Percentiles rank a stretch among this genome's conserved stretches.
Evolutionary conservation across 345 rosid genomes (phyloP).

Genomic region (Passiflora organensis): DNA sequence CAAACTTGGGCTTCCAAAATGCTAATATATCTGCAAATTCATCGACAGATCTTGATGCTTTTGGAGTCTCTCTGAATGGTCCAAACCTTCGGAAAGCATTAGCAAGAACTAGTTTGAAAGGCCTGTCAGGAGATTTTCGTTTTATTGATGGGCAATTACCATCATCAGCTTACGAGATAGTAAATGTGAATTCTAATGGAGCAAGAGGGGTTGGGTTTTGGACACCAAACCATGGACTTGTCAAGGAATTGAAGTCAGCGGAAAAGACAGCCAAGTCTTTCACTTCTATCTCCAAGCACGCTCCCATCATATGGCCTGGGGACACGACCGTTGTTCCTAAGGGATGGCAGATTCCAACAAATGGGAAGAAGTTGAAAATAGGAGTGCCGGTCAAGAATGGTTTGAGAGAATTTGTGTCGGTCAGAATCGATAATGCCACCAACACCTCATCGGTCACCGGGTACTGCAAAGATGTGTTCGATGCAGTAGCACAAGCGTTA

Average conservation of each 20-base stretch:
- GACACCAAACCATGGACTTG: slow-evolving; percentile 36
- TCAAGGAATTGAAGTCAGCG: slow-evolving; percentile 14
- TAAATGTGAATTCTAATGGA: slow-evolving; percentile 33
- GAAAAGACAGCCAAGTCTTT: slow-evolving; percentile 11
- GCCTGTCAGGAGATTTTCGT: slow-evolving; percentile 35
- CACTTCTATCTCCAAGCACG: slow-evolving; percentile 13
- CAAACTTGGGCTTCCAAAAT: slow-evolving; percentile 1
- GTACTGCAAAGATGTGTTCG: slow-evolving; percentile 39
- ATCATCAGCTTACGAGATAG: slow-evolving; percentile 32
- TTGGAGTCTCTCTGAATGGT: slow-evolving; percentile 41
- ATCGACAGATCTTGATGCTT: slow-evolving; percentile 28
- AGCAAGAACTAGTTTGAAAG: slow-evolving; percentile 28
- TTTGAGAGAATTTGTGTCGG: slow-evolving; percentile 34
- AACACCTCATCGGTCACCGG: slow-evolving; percentile 15
- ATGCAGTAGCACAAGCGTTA: slow-evolving; percentile 33
- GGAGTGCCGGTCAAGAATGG: slow-evolving; percentile 42
- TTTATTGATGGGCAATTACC: slow-evolving; percentile 32
- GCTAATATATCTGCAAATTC: slow-evolving; percentile 13
- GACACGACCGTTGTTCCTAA: slow-evolving; percentile 25
- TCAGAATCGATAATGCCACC: slow-evolving; percentile 21
- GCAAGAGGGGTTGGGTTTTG: slow-evolving; percentile 41
- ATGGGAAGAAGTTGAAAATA: slow-evolving; percentile 32
- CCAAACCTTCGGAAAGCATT: slow-evolving; percentile 28
- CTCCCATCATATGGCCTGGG: slow-evolving; percentile 40
- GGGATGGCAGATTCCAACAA: slow-evolving; percentile 52